These are phyloP conservation scores for Geotrichum carabidarum DNA, from an alignment of 1,139 yeast genomes.

Conservation along the genomic window DNA sequence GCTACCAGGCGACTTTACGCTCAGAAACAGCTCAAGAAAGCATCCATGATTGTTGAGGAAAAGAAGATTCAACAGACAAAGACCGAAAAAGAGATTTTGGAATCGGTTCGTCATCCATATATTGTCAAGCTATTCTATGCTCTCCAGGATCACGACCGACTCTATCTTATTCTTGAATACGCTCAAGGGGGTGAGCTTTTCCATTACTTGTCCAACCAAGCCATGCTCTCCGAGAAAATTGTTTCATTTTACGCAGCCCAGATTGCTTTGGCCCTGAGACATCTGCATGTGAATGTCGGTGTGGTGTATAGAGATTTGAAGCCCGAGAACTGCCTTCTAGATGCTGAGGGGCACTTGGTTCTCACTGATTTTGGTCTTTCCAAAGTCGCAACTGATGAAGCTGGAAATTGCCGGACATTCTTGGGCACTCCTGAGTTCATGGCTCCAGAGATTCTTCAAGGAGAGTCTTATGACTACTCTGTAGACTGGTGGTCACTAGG, in stretches of 20 bases:
- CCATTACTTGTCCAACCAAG: constrained; percentile 75
- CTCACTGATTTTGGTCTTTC: constrained; percentile 90
- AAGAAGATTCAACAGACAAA: constrained; percentile 57
- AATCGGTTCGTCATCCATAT: constrained; percentile 73
- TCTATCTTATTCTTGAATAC: constrained; percentile 76
- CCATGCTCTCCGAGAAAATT: constrained; percentile 74
- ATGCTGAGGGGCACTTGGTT: constrained; percentile 71
- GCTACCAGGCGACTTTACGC: constrained; percentile 70
- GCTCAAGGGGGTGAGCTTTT: constrained; percentile 93
- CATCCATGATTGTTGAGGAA: constrained; percentile 53
- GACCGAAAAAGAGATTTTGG: constrained; percentile 65
- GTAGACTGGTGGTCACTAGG: constrained; percentile 99
- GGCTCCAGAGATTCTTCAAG: constrained; percentile 91
- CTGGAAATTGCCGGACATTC: constrained; percentile 58
- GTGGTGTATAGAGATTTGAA: constrained; percentile 87
- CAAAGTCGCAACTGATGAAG: constrained; percentile 52
- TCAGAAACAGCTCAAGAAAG: constrained; percentile 82
- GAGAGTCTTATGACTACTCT: constrained; percentile 75
- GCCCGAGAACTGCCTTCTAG: constrained; percentile 88
- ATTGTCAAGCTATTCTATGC: constrained; percentile 87
- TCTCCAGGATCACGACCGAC: constrained; percentile 74
- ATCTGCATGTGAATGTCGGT: constrained; percentile 73
- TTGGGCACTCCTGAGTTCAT: constrained; percentile 94
- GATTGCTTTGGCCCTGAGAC: constrained; percentile 73
- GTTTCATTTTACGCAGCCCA: constrained; percentile 84